Percentiles rank a stretch among this genome's conserved stretches.
Evolutionary conservation across 768 basidiomycete species (phyloP).

Genomic region (Mycena amicta): DNA sequence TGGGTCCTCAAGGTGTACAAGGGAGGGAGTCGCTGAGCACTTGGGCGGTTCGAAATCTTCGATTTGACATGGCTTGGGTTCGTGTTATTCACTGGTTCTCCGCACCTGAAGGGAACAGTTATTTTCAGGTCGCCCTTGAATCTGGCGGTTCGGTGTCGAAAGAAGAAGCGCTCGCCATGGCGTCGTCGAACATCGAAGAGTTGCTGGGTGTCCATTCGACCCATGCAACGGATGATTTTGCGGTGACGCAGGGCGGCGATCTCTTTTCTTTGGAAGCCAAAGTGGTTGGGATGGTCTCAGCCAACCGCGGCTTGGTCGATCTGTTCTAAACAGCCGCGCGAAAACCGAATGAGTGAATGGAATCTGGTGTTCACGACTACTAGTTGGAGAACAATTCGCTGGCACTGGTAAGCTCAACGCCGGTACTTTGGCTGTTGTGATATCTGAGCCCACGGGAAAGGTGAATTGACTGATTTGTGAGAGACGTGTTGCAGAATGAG

Average conservation of each 20-base stretch:
- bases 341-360: no score
- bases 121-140: constrained; percentile 33
- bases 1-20: constrained; percentile 40
- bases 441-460: no score
- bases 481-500: no score
- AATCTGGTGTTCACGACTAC: no score
- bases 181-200: constrained; percentile 45
- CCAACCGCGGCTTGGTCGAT: constrained; percentile 1
- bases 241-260: no score
- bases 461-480: no score
- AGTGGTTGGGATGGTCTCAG: constrained; percentile 39
- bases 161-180: constrained; percentile 39
- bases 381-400: no score
- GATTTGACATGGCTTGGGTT: constrained; percentile 81
- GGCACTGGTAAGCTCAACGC: no score
- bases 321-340: no score
- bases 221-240: no score
- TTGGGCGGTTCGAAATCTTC: constrained; percentile 62
- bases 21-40: no score
- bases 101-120: not conserved
- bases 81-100: constrained; percentile 23
- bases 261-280: constrained; percentile 43
- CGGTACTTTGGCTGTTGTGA: no score
- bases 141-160: constrained; percentile 32
- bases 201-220: constrained; percentile 48